Evolutionary conservation across 2,329 filamentous ascomycete genomes (phyloP).

Genomic region (Fusarium aywerte): DNA sequence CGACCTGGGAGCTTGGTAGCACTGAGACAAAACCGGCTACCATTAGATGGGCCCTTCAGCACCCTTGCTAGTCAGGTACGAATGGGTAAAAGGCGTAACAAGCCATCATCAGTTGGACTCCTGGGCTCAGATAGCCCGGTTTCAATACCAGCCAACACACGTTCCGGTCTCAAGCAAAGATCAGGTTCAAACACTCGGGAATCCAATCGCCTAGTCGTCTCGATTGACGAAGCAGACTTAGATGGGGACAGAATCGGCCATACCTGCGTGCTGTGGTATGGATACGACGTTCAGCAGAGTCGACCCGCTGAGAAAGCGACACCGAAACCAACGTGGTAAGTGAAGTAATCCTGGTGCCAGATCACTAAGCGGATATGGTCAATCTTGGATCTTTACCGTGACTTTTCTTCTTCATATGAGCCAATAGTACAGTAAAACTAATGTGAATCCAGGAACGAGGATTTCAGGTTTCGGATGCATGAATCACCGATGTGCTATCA

Average conservation of each 20-base stretch:
- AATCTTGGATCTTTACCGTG: neutral
- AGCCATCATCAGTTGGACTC: conserved; percentile 32
- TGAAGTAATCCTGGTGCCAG: conserved; percentile 12
- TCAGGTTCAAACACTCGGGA: conserved; percentile 1
- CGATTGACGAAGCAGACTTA: conserved; percentile 34
- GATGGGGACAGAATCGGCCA: conserved; percentile 34
- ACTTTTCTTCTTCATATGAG: neutral
- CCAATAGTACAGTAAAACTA: conserved; percentile 25
- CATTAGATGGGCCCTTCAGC: conserved; percentile 28
- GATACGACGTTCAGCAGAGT: conserved; percentile 41
- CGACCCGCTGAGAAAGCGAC: conserved; percentile 32
- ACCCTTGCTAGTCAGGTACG: conserved; percentile 30
- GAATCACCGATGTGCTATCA: conserved; percentile 45
- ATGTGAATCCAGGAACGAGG: conserved; percentile 41
- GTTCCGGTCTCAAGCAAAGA: conserved; percentile 8
- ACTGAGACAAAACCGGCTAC: conserved; percentile 32
- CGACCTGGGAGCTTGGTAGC: conserved; percentile 36
- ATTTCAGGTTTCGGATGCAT: conserved; percentile 42
- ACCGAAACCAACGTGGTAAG: conserved; percentile 42
- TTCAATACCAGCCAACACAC: conserved; percentile 14
- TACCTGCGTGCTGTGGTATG: conserved; percentile 45
- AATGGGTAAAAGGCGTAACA: conserved; percentile 34
- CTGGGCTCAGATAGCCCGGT: conserved; percentile 29
- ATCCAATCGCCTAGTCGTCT: conserved; percentile 27
- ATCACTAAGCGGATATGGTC: neutral